phyloP scores from a whole-genome alignment of 2,329 filamentous ascomycete species.

The Curvularia verruculosa region DNA sequence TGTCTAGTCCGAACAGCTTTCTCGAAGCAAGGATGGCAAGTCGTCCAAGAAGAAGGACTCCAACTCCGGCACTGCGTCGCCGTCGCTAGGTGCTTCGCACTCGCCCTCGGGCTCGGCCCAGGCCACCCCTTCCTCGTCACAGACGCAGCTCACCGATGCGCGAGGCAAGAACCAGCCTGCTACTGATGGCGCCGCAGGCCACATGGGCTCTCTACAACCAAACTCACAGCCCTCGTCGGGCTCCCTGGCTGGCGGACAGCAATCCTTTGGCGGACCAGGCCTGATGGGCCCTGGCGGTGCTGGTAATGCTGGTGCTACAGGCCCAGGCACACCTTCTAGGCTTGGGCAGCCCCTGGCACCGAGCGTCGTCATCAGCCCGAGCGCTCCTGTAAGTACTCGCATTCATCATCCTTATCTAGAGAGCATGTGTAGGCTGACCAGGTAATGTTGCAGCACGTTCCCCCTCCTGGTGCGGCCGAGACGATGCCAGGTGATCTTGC shows the following conservation, averaged over 20 bases:
- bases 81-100: constrained; percentile 65
- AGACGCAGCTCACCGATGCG: constrained; percentile 82
- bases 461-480: constrained; percentile 90
- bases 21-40: constrained; percentile 86
- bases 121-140: constrained; percentile 84
- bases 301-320: constrained; percentile 56
- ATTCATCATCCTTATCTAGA: background rate
- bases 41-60: constrained; percentile 70
- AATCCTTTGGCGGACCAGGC: constrained; percentile 43
- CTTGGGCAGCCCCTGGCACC: constrained; percentile 71
- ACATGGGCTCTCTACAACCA: constrained; percentile 37
- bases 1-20: constrained; percentile 78
- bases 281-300: constrained; percentile 40
- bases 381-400: constrained; percentile 65
- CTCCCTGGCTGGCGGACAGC: constrained; percentile 37
- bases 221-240: constrained; percentile 41
- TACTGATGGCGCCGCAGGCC: constrained; percentile 38
- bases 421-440: constrained; percentile 2
- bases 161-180: constrained; percentile 78
- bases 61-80: constrained; percentile 75
- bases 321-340: constrained; percentile 65
- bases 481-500: constrained; percentile 98
- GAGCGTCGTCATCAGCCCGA: constrained; percentile 93
- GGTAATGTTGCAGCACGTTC: constrained; percentile 70
- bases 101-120: constrained; percentile 67